phyloP scores from a whole-genome alignment of 2,329 filamentous ascomycete species.

The Xylariales sp. region DNA sequence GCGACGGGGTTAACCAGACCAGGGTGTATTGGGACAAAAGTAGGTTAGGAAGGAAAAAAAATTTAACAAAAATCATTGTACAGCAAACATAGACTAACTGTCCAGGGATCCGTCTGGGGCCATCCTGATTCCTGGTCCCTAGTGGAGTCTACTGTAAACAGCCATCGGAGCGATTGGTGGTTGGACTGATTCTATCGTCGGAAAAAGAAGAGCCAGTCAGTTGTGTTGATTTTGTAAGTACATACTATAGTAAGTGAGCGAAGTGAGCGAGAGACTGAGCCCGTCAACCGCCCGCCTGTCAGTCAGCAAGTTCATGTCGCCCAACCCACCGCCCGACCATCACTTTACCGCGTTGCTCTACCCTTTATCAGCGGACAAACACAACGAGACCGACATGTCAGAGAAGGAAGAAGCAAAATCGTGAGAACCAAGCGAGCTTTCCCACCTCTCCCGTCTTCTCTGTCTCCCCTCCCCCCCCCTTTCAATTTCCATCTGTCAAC shows the following conservation, averaged over 20 bases:
- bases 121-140: constrained; percentile 30
- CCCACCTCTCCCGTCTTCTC: constrained; percentile 21
- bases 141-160: constrained; percentile 28
- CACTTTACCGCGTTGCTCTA: constrained; percentile 17
- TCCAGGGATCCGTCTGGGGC: constrained; percentile 23
- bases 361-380: constrained; percentile 13
- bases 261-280: background rate
- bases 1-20: constrained; percentile 16
- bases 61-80: background rate
- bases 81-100: constrained; percentile 21
- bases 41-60: constrained; percentile 11
- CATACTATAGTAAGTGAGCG: too few species aligned
- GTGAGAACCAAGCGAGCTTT: constrained; percentile 32
- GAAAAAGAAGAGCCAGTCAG: constrained; percentile 16
- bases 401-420: constrained; percentile 19
- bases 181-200: constrained; percentile 18
- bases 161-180: constrained; percentile 25
- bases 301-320: constrained; percentile 17
- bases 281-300: background rate
- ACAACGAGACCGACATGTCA: constrained; percentile 17
- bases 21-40: constrained; percentile 22
- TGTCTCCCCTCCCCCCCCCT: constrained; percentile 10
- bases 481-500: constrained; percentile 32
- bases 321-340: constrained; percentile 35
- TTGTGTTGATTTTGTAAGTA: constrained; percentile 3